Base-by-base conservation (phyloP, 495 filamentous ascomycete species). In the Margaritispora aquatica region DNA sequence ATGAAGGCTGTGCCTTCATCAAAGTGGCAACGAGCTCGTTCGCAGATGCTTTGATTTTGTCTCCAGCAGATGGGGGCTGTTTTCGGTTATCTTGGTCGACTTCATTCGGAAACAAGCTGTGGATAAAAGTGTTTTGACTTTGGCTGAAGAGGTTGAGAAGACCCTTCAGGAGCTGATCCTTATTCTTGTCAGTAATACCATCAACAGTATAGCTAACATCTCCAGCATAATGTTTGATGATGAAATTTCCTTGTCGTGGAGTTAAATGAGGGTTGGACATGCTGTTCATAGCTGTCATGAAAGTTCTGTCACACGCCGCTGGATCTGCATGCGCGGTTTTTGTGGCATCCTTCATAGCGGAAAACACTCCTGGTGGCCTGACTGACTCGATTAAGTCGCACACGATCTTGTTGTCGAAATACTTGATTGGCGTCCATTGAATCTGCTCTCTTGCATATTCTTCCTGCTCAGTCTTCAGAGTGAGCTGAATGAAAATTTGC, bases 171-270 rank as follows among this genome's bases (percentile, higher is more conserved):
- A 99, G 78, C 69, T 94, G 90, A 66, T 99, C 95, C 79, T 97
- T 99, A 80, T 97, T 99, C 79, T 97, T 99, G 68, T 99, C 95
- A 2, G 95, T 99, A 82, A 99, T 99, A 54, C 95, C 95, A 38
- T 94, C 88, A 24, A 99, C 84, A 17, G 88, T 88, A 72, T 99
- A 99, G 66, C 84, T 88, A 60, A 99, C 95, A 74, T 99, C 95
- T 73, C 95, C 95, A 55, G 95, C 95, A 66, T 99, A 99, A 71
- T 99, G 95, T 76, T 97, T 99, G 73, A 99, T 87, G 61, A 99
- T 90, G 73, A 99, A 99, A 64, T 91, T 91, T 36, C 93, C 93
- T 71, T 97, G 93, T 8, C 95, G 85, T 52, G 86, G 88, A 56
- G 94, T 90, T 59, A 99, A 90, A 68, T 97, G 92, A 15, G 88